These are phyloP conservation scores for Coccomyxa subellipsoidea DNA, from an alignment of 163 green algal genomes.

Conservation along the genomic window DNA sequence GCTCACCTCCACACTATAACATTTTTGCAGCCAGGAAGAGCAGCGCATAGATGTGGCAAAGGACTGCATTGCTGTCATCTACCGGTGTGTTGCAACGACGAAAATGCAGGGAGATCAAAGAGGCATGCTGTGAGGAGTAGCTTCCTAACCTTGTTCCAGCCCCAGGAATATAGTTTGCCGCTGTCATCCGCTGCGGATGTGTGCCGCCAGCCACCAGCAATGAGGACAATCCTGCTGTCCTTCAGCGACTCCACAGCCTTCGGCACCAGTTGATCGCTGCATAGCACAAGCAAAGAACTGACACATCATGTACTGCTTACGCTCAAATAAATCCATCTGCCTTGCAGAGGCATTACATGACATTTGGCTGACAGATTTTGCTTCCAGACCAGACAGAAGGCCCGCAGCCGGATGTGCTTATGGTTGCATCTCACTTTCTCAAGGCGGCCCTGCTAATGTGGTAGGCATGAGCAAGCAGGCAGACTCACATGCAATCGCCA, in stretches of 20 bases:
- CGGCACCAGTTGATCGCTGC: slow-evolving; percentile 35
- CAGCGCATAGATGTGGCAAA: too few species aligned
- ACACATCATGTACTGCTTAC: neutral
- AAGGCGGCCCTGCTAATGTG: neutral
- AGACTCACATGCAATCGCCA: slow-evolving; percentile 66
- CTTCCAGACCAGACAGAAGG: neutral
- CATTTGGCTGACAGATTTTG: too few species aligned
- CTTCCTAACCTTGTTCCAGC: slow-evolving; percentile 71
- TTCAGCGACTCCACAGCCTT: slow-evolving; percentile 40
- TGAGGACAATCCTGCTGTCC: slow-evolving; percentile 33
- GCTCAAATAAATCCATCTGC: neutral
- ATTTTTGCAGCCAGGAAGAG: too few species aligned
- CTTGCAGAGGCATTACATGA: too few species aligned
- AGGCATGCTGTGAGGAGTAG: neutral
- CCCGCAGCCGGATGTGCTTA: too few species aligned
- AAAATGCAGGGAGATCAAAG: too few species aligned
- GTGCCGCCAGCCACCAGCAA: slow-evolving; percentile 84
- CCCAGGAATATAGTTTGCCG: slow-evolving; percentile 64
- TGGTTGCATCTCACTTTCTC: too few species aligned
- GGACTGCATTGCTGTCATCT: too few species aligned
- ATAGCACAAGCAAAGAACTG: neutral
- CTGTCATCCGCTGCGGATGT: slow-evolving; percentile 60
- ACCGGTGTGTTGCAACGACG: too few species aligned
- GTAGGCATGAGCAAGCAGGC: neutral
- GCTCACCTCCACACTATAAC: too few species aligned